Evolutionary conservation across 305 asterid genomes (phyloP).

Genomic region (Rubia peregrina): DNA sequence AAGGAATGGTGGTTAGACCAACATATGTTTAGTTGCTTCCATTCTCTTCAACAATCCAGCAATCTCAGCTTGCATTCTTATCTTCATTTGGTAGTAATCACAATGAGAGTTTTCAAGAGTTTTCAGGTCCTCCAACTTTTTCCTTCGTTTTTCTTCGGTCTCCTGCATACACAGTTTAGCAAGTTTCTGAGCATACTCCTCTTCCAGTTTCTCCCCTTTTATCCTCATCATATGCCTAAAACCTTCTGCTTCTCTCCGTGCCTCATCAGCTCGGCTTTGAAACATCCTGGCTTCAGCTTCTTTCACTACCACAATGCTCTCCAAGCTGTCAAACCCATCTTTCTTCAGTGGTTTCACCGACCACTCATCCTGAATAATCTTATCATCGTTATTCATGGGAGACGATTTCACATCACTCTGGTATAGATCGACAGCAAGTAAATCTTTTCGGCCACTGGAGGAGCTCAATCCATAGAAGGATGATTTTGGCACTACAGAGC

Average conservation of each 20-base stretch:
- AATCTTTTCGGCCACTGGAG: conserved; percentile 37
- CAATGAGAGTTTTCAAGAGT: conserved; percentile 63
- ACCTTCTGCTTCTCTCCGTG: conserved; percentile 62
- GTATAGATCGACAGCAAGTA: conserved; percentile 42
- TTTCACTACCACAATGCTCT: conserved; percentile 64
- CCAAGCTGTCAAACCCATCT: conserved; percentile 71
- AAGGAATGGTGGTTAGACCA: conserved; percentile 31
- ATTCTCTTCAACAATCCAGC: conserved; percentile 86
- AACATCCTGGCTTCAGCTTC: conserved; percentile 95
- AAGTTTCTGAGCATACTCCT: conserved; percentile 62
- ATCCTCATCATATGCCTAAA: conserved; percentile 52
- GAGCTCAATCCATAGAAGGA: conserved; percentile 50
- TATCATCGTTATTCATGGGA: conserved; percentile 23
- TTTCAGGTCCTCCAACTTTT: conserved; percentile 69
- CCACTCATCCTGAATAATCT: conserved; percentile 81
- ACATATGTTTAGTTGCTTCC: conserved; percentile 82
- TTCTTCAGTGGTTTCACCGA: conserved; percentile 71
- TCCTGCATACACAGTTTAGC: conserved; percentile 55
- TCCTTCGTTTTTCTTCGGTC: conserved; percentile 64
- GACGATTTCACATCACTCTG: conserved; percentile 33
- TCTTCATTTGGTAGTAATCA: conserved; percentile 83
- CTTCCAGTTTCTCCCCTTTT: conserved; percentile 59
- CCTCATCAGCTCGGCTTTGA: conserved; percentile 77
- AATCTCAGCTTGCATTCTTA: conserved; percentile 88
- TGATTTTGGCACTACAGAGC: conserved; percentile 36